Evolutionary conservation across 148 eudicot genomes (phyloP).

Genomic region (Diospyros kaki): DNA sequence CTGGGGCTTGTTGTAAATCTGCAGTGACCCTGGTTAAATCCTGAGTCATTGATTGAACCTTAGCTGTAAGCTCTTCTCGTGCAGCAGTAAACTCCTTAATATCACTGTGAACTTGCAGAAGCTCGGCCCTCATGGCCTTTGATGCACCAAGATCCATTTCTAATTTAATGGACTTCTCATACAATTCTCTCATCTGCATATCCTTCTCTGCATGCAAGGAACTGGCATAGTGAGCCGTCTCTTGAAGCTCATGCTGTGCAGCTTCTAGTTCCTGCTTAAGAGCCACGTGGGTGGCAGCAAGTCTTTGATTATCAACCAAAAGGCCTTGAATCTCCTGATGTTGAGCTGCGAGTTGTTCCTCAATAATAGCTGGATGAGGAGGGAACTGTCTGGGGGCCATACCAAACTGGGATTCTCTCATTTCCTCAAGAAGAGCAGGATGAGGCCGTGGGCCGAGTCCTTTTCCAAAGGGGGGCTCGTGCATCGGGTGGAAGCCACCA

Average conservation of each 20-base stretch:
- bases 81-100: conserved; percentile 65
- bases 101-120: conserved; percentile 61
- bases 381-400: conserved; percentile 62
- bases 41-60: conserved; percentile 73
- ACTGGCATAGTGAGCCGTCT: conserved; percentile 49
- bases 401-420: conserved; percentile 64
- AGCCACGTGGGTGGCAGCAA: conserved; percentile 92
- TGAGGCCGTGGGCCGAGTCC: conserved; percentile 54
- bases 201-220: conserved; percentile 60
- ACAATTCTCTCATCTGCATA: conserved; percentile 72
- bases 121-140: conserved; percentile 76
- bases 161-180: conserved; percentile 65
- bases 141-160: conserved; percentile 66
- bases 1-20: conserved; percentile 72
- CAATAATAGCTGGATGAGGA: conserved; percentile 80
- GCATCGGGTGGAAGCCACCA: conserved; percentile 45
- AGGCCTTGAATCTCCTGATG: conserved; percentile 76
- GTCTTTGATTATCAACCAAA: conserved; percentile 72
- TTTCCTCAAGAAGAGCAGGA: conserved; percentile 67
- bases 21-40: conserved; percentile 66
- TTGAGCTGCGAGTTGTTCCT: conserved; percentile 75
- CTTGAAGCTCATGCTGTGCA: conserved; percentile 66
- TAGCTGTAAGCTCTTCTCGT: conserved; percentile 64
- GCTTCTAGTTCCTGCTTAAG: conserved; percentile 85
- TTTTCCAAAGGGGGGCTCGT: conserved; percentile 51